phyloP scores from a whole-genome alignment of 176 grass and related monocot genomes.

The Areca catechu region DNA sequence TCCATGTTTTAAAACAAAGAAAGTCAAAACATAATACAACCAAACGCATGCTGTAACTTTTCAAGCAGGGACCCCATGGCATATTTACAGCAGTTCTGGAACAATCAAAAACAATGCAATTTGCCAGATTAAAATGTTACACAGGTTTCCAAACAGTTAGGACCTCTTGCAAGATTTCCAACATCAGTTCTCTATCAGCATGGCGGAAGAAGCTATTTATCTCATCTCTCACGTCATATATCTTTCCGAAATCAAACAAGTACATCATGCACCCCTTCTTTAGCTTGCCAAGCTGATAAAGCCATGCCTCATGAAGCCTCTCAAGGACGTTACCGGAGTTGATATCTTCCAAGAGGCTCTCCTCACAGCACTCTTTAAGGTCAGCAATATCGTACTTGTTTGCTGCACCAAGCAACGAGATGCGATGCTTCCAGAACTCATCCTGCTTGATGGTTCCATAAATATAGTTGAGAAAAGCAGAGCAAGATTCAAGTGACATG shows the following conservation, averaged over 20 bases:
- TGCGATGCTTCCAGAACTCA: slow-evolving; percentile 66
- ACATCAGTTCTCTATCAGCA: slow-evolving; percentile 56
- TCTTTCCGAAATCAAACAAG: slow-evolving; percentile 84
- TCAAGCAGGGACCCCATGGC: too few relatives aligned
- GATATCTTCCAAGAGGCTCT: slow-evolving; percentile 82
- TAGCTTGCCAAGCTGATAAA: slow-evolving; percentile 44
- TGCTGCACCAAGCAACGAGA: slow-evolving; percentile 50
- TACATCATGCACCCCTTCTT: slow-evolving; percentile 82
- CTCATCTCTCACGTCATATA: slow-evolving; percentile 71
- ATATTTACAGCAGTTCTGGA: too few relatives aligned
- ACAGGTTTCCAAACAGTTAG: slow-evolving; percentile 66
- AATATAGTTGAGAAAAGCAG: slow-evolving; percentile 46
- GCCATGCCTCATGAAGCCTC: slow-evolving; percentile 73
- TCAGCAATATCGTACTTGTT: slow-evolving; percentile 62
- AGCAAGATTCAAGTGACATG: slow-evolving; percentile 69
- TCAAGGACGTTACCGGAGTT: slow-evolving; percentile 58
- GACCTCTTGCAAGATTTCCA: slow-evolving; percentile 86
- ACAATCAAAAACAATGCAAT: neutral
- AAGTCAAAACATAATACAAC: too few relatives aligned
- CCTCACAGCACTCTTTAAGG: slow-evolving; percentile 77
- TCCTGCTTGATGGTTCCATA: slow-evolving; percentile 61
- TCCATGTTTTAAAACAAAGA: too few relatives aligned
- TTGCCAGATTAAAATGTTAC: slow-evolving; percentile 8
- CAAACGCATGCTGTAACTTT: too few relatives aligned
- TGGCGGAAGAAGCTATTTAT: slow-evolving; percentile 62